Evolutionary conservation across 768 basidiomycete genomes (phyloP).

Genomic region (Hygrocybe punicea): DNA sequence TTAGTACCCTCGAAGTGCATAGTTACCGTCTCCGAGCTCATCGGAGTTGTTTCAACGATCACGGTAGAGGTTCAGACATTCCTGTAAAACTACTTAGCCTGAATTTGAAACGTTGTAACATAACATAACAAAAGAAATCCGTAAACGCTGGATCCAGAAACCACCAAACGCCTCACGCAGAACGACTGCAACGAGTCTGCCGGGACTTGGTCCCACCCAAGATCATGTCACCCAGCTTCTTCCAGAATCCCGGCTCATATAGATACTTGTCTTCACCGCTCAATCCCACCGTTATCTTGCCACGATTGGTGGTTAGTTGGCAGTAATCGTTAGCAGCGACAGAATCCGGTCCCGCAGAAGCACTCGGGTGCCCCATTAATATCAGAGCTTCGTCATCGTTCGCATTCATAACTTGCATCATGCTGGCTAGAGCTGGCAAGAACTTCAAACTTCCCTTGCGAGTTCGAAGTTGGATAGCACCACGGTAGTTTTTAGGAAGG

Average conservation of each 20-base stretch:
- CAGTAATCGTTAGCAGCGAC: constrained; percentile 36
- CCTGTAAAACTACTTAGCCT: no score
- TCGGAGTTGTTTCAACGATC: no score
- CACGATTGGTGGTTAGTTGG: constrained; percentile 35
- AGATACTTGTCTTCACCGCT: constrained; percentile 36
- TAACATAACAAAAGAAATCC: background rate
- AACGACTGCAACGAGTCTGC: background rate
- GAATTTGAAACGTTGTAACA: background rate
- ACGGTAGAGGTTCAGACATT: no score
- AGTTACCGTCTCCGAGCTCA: no score
- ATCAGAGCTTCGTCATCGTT: constrained; percentile 38
- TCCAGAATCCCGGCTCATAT: constrained; percentile 1
- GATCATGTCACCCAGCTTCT: background rate
- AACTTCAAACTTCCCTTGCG: constrained; percentile 23
- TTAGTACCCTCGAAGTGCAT: no score
- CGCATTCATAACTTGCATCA: constrained; percentile 27
- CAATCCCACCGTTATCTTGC: constrained; percentile 44
- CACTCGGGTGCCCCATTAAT: constrained; percentile 29
- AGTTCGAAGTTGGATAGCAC: constrained; percentile 29
- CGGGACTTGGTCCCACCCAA: background rate
- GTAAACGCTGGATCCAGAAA: background rate
- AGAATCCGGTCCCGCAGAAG: constrained; percentile 12
- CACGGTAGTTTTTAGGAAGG: constrained; percentile 27
- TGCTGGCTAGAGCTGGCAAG: constrained; percentile 28
- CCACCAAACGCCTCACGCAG: no score